These are phyloP conservation scores for Candida qinlingensis DNA, from an alignment of 805 yeast species.

Conservation along the genomic window DNA sequence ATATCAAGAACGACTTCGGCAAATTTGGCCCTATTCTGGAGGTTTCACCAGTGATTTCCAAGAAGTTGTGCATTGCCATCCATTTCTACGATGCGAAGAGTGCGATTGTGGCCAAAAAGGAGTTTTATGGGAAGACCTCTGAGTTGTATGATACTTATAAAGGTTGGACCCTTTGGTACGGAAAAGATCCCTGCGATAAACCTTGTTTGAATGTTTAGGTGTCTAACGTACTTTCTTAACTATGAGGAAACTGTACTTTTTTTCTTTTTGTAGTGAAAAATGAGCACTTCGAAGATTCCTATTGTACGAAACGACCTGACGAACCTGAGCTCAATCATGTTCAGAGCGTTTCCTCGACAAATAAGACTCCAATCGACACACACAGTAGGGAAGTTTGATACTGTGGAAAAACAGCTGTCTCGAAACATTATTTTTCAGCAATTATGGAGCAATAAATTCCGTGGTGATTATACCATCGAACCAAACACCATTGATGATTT, in stretches of 20 bases:
- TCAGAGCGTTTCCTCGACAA: neutral
- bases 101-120: conserved; percentile 54
- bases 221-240: too few relatives aligned
- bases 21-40: conserved; percentile 58
- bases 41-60: conserved; percentile 59
- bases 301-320: too few relatives aligned
- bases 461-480: neutral
- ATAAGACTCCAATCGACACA: conserved; percentile 1
- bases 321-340: neutral
- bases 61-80: conserved; percentile 55
- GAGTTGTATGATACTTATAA: conserved; percentile 39
- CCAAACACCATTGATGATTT: conserved; percentile 5
- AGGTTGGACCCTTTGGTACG: conserved; percentile 63
- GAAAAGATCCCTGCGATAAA: conserved; percentile 59
- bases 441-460: neutral
- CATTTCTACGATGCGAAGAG: conserved; percentile 53
- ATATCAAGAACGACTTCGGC: conserved; percentile 44
- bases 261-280: too few relatives aligned
- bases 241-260: too few relatives aligned
- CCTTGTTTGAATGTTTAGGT: conserved; percentile 31
- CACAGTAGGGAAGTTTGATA: neutral
- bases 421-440: neutral
- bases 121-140: conserved; percentile 32
- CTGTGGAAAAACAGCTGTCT: neutral
- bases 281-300: too few relatives aligned